phyloP scores from a whole-genome alignment of 176 grass and related monocot species.

The Themeda triandra region DNA sequence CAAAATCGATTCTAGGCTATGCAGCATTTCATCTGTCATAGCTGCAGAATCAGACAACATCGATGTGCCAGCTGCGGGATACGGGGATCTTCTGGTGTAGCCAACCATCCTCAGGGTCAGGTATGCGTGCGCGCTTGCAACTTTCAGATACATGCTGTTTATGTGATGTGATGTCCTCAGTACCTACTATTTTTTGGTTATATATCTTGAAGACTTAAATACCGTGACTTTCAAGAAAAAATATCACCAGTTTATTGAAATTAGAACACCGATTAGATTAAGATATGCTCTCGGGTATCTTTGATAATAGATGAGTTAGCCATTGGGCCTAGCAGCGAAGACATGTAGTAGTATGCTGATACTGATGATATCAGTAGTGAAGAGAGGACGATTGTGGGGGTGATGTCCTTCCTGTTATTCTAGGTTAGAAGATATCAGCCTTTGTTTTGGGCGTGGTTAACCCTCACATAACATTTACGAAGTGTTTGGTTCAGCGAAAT shows the following conservation, averaged over 20 bases:
- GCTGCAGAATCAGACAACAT: neutral
- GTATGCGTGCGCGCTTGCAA: neutral
- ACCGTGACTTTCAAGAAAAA: neutral
- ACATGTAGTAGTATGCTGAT: too few species aligned
- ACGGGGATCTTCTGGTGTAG: neutral
- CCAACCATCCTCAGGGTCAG: neutral
- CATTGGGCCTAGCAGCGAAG: too few species aligned
- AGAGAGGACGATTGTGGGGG: too few species aligned
- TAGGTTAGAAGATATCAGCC: too few species aligned
- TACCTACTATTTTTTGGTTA: neutral
- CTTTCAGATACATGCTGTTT: neutral
- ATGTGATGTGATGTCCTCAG: neutral
- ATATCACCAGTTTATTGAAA: neutral
- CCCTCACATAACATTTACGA: neutral
- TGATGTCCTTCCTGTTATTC: too few species aligned
- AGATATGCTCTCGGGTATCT: too few species aligned
- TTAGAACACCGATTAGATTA: neutral
- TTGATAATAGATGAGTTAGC: too few species aligned
- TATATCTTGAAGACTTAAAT: neutral
- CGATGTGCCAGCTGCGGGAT: neutral
- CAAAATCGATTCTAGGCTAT: constrained; percentile 9
- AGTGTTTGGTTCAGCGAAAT: too few species aligned
- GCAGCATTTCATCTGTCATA: neutral
- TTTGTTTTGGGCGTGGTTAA: neutral
- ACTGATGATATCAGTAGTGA: too few species aligned